A percentile compares a stretch with the other conserved stretches of the same genome.
phyloP scores from a whole-genome alignment of 371 early-diverging fungal genomes.

The Saksenaea oblongispora region DNA sequence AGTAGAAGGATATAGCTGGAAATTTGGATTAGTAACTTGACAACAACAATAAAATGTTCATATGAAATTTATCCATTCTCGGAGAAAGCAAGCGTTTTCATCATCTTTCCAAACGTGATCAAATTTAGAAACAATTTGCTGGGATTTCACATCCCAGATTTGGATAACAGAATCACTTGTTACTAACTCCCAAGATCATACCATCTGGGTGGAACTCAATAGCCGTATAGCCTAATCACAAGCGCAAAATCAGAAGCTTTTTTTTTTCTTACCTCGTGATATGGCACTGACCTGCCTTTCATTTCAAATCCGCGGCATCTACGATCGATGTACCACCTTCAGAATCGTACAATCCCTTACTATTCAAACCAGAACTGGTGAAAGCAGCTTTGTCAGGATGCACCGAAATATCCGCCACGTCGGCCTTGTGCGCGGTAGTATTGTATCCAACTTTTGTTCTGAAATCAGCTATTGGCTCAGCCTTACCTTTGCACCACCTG shows the following conservation, averaged over 20 bases:
- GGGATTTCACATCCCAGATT: slow-evolving; percentile 86
- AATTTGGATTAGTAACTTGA: background rate
- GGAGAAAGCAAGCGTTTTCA: slow-evolving; percentile 78
- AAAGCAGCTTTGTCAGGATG: slow-evolving; percentile 83
- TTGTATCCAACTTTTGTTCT: slow-evolving; percentile 49
- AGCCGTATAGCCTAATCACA: slow-evolving; percentile 52
- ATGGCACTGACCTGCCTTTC: slow-evolving; percentile 17
- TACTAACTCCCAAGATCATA: slow-evolving; percentile 82
- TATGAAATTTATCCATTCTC: slow-evolving; percentile 71
- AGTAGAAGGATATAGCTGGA: slow-evolving; percentile 77
- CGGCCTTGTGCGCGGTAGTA: slow-evolving; percentile 67
- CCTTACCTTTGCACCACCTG: slow-evolving; percentile 33
- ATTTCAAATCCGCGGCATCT: slow-evolving; percentile 45
- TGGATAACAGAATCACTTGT: slow-evolving; percentile 70
- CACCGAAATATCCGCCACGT: slow-evolving; percentile 70
- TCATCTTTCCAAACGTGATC: slow-evolving; percentile 61
- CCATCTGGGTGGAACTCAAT: slow-evolving; percentile 93
- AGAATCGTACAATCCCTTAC: slow-evolving; percentile 77
- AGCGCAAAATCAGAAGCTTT: background rate
- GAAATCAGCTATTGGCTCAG: background rate
- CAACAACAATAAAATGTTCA: slow-evolving; percentile 4
- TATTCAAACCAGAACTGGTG: slow-evolving; percentile 73
- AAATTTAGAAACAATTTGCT: slow-evolving; percentile 72
- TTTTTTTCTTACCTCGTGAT: background rate
- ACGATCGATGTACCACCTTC: slow-evolving; percentile 65